Evolutionary conservation across 1,284 basidiomycete genomes (phyloP), one percentile per base, ranked within the genome.

Genomic region (Malassezia obtusa): DNA sequence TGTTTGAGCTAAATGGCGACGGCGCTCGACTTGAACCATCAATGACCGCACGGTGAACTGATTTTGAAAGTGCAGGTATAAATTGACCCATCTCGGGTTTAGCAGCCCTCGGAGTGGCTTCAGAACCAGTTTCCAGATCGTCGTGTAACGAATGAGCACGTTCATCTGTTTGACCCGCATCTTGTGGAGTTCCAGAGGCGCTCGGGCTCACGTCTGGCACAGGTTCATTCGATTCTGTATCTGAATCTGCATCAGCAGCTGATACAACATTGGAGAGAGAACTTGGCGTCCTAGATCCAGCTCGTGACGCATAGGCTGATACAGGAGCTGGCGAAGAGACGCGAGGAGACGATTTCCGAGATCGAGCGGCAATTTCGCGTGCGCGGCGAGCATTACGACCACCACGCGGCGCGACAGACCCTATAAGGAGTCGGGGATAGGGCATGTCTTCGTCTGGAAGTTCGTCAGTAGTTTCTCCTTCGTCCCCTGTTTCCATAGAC

Each of bases 391-490:
- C 63, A 47, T 66, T 68, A 28, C 67, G 60, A 14, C 67, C 68
- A 15, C 71, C 71, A 4, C 58, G 59, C 11, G 71, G 71, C 7
- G 68, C 69, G 22, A 73, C 63, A 9, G 69, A 72, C 22, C 71
- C 71, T 32, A 73, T 64, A 10, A 73, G 59, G 9, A 73, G 57
- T 21, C 71, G 55, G 0, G 71, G 69, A 21, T 69, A 73, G 0
- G 69, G 69, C 71, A 73, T 73, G 35, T 73, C 71, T 22, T 72
- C 66, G 19, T 71, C 67, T 2, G 64, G 65, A 2, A 73, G 62
- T 51, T 73, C 71, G 46, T 73, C 71, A 4, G 71, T 73, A 10
- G 71, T 73, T 21, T 73, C 71, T 10, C 71, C 71, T n/a, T 70
- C 67, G 37, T 72, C 67, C 10, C 21, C 28, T n/a, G 43, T 22